Base-by-base conservation (phyloP, 2,329 filamentous ascomycete genomes). In the Penicillium vulpinum region DNA sequence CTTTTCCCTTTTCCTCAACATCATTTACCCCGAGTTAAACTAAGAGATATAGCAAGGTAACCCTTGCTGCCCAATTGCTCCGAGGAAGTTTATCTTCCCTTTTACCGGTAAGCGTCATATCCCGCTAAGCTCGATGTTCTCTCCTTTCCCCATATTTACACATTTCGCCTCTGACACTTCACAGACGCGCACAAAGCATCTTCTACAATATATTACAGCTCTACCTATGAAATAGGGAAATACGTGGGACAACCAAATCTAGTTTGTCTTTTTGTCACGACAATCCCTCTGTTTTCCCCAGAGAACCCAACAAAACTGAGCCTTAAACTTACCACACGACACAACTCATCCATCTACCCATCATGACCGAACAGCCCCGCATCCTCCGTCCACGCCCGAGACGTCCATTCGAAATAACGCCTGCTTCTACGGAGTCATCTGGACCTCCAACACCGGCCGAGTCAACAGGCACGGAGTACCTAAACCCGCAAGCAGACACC, bases 341-440 rank as follows among this genome's bases (percentile, higher is more conserved):
- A 16, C 18, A 39, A 40, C 16, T 15, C 39, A 36, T 55, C 57
- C 41, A 53, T 18, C 22, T 48, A 26, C 15, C 28, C 57, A 64
- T 51, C 50, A 75, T 75, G 73, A 63, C 67, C 36, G 70, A 75
- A 49, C 64, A 71, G 40, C 83, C 85, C 55, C 80, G 80, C 36
- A 76, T 91, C 62, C 70, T 89, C 61, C 86, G 87, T 47, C 91
- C 91, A 6, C 83, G 87, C 59, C 88, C 90, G 22, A 85, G 88
- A 57, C 85, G 90, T 43, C 83, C 88, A 16, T 92, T 92, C 76
- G 83, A 87, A 29, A 73, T 88, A 58, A 81, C 81, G 56, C 76
- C 77, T 31, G 69, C 75, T 13, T 78, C 78, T 18, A 73, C 73
- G 51, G 74, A 77, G 46, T 75, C 75, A 13, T 78, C 78, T 21